Evolutionary conservation across 179 eudicot genomes (phyloP).

Genomic region (Vitellaria paradoxa): DNA sequence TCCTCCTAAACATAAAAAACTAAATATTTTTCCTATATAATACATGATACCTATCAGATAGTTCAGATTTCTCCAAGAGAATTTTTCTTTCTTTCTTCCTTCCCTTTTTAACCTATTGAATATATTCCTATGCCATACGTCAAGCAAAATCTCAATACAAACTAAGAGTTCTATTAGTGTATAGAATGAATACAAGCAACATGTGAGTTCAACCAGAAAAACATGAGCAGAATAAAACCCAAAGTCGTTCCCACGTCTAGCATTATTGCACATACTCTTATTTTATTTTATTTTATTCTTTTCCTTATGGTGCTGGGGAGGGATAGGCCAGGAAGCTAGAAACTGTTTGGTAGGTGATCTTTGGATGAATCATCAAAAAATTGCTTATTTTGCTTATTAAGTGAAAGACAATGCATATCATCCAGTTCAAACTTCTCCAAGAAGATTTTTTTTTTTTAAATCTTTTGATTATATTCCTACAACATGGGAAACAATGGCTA

Average conservation of each 20-base stretch:
- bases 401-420: background rate
- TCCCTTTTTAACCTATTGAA: no score
- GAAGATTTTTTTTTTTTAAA: no score
- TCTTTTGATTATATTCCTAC: background rate
- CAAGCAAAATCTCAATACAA: no score
- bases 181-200: background rate
- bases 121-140: no score
- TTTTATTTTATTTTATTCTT: no score
- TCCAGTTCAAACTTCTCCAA: background rate
- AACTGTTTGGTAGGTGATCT: background rate
- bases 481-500: background rate
- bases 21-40: background rate
- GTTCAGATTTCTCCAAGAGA: no score
- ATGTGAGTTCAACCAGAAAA: background rate
- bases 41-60: no score
- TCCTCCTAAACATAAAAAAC: background rate
- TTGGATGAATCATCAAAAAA: background rate
- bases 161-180: background rate
- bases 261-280: background rate
- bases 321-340: background rate
- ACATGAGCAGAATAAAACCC: background rate
- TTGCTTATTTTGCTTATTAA: no score
- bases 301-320: background rate
- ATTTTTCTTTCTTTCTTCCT: no score
- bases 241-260: background rate